Evolutionary conservation across 2,329 filamentous ascomycete species (phyloP).

Genomic region (Botryotinia convoluta): DNA sequence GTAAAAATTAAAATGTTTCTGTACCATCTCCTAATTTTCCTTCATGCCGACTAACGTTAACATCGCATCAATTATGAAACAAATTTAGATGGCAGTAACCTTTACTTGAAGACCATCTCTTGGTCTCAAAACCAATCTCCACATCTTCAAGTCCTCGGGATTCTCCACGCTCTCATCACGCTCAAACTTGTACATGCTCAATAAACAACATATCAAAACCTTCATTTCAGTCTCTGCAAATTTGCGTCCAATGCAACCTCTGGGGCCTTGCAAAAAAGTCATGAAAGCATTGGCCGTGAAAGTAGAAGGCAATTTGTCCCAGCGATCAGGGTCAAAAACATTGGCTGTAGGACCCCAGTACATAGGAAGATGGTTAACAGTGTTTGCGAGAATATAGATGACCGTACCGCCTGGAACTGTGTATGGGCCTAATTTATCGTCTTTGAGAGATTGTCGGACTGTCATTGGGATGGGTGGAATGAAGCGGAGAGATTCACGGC

Average conservation of each 20-base stretch:
- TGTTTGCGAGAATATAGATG: constrained; percentile 44
- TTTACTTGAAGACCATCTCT: constrained; percentile 40
- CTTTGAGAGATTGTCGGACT: constrained; percentile 40
- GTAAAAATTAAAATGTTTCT: not conserved
- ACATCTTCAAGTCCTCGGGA: constrained; percentile 49
- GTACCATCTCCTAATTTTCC: not conserved
- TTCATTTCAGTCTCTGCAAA: constrained; percentile 42
- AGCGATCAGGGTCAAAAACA: constrained; percentile 45
- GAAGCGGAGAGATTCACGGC: constrained; percentile 46
- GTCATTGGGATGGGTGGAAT: constrained; percentile 42
- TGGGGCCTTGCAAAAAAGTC: constrained; percentile 37
- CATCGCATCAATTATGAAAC: constrained; percentile 4
- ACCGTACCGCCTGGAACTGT: constrained; percentile 44
- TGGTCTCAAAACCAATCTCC: constrained; percentile 46
- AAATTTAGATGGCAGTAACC: constrained; percentile 29
- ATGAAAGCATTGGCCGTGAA: constrained; percentile 34
- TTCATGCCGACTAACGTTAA: not conserved
- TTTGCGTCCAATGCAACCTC: constrained; percentile 39
- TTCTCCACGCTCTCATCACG: constrained; percentile 41
- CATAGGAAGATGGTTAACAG: constrained; percentile 42
- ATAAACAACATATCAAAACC: constrained; percentile 37
- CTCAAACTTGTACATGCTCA: constrained; percentile 40
- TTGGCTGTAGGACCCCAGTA: constrained; percentile 45
- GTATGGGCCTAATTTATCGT: constrained; percentile 43
- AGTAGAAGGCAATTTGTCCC: constrained; percentile 41